A percentile compares a stretch with the other conserved stretches of the same genome.
Evolutionary conservation across 2,329 filamentous ascomycete genomes (phyloP).

Genomic region (Colletotrichum sublineola): DNA sequence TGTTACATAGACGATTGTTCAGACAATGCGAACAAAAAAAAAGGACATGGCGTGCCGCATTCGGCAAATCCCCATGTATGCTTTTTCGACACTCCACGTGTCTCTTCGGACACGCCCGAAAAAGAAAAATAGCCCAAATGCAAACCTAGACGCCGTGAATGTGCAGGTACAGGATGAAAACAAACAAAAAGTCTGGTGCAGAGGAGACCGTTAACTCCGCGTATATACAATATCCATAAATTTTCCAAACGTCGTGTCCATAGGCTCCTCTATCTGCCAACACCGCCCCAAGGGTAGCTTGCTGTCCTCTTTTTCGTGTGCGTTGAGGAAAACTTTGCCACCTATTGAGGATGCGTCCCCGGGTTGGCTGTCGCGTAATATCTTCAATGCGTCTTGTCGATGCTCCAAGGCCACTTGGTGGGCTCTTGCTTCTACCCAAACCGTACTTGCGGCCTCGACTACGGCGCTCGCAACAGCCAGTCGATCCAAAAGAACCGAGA

Average conservation of each 20-base stretch:
- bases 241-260: conserved; percentile 53
- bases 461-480: conserved; percentile 66
- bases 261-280: conserved; percentile 54
- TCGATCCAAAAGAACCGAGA: conserved; percentile 66
- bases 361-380: conserved; percentile 51
- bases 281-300: conserved; percentile 43
- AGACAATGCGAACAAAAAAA: conserved; percentile 13
- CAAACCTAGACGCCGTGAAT: conserved; percentile 28
- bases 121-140: background rate
- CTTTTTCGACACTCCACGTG: background rate
- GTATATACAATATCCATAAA: conserved; percentile 55
- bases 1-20: conserved; percentile 30
- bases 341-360: conserved; percentile 48
- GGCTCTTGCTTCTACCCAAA: conserved; percentile 70
- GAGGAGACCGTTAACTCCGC: conserved; percentile 23
- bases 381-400: conserved; percentile 52
- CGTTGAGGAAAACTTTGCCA: conserved; percentile 49
- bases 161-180: conserved; percentile 13
- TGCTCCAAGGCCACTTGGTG: conserved; percentile 63
- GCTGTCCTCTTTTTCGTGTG: conserved; percentile 48
- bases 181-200: conserved; percentile 12
- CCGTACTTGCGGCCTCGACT: conserved; percentile 67
- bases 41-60: background rate
- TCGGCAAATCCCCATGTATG: background rate
- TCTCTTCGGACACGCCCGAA: background rate